phyloP scores from a whole-genome alignment of 1,284 basidiomycete species.

The Cutaneotrichosporon daszewskae region DNA sequence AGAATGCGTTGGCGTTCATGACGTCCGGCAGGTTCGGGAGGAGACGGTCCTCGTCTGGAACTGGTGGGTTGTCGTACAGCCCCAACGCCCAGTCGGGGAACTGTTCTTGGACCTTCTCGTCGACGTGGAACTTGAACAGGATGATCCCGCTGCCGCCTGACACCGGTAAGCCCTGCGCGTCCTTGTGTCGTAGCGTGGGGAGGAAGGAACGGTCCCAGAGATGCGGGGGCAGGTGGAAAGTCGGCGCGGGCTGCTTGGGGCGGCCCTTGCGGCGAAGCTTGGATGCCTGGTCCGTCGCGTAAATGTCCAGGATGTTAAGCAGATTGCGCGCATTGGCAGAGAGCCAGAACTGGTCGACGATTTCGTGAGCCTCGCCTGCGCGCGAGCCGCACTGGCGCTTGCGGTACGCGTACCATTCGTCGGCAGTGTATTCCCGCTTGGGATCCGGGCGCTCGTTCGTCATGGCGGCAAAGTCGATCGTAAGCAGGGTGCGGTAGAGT shows the following conservation, averaged over 20 bases:
- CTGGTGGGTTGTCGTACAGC: constrained; percentile 43
- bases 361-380: constrained; percentile 36
- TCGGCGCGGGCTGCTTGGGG: constrained; percentile 42
- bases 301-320: constrained; percentile 35
- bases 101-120: constrained; percentile 30
- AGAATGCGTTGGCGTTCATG: constrained; percentile 27
- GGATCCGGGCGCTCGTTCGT: constrained; percentile 41
- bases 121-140: constrained; percentile 43
- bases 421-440: constrained; percentile 33
- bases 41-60: constrained; percentile 31
- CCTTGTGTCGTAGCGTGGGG: constrained; percentile 34
- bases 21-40: constrained; percentile 29
- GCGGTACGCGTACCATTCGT: constrained; percentile 43
- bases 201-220: constrained; percentile 36
- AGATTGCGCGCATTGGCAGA: constrained; percentile 28
- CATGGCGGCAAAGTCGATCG: constrained; percentile 40
- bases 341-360: constrained; percentile 42
- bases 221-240: constrained; percentile 38
- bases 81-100: constrained; percentile 41
- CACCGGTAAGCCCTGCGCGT: constrained; percentile 32
- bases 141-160: constrained; percentile 30
- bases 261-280: constrained; percentile 34
- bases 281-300: constrained; percentile 26
- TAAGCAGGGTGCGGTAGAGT: constrained; percentile 43
- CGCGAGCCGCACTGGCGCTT: constrained; percentile 26